phyloP scores from a whole-genome alignment of 2,329 filamentous ascomycete species.

The Xylaria sp. region DNA sequence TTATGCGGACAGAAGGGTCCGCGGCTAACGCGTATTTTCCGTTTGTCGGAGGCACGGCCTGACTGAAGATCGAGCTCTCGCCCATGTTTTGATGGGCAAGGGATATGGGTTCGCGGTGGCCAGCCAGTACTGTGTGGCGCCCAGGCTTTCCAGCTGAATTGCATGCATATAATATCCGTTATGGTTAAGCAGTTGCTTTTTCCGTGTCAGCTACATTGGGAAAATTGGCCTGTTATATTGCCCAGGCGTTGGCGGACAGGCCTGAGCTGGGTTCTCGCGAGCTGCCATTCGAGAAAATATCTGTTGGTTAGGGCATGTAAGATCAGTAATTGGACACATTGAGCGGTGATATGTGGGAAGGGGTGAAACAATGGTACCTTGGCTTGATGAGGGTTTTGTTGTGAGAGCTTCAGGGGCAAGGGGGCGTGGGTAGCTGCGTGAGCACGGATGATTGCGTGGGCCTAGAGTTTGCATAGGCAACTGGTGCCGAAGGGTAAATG shows the following conservation, averaged over 20 bases:
- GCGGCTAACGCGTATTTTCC: constrained; percentile 34
- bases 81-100: constrained; percentile 27
- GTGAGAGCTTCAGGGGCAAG: constrained; percentile 6
- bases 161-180: constrained; percentile 24
- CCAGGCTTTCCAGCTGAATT: constrained; percentile 28
- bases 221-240: constrained; percentile 17
- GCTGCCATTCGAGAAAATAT: background rate
- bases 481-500: background rate
- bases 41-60: constrained; percentile 26
- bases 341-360: constrained; percentile 1
- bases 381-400: constrained; percentile 3
- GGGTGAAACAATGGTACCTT: background rate
- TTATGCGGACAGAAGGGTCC: background rate
- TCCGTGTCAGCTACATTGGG: constrained; percentile 14
- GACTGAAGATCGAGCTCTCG: constrained; percentile 16
- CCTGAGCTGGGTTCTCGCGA: constrained; percentile 18
- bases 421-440: background rate
- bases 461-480: constrained; percentile 10
- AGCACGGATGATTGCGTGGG: constrained; percentile 7
- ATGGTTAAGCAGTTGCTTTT: constrained; percentile 28
- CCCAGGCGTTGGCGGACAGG: constrained; percentile 11
- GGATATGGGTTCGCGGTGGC: constrained; percentile 25
- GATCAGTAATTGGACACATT: constrained; percentile 4
- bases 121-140: constrained; percentile 27
- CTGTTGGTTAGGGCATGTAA: background rate